Evolutionary conservation across 345 rosid genomes (phyloP).

Genomic region (Cochlearia excelsa): DNA sequence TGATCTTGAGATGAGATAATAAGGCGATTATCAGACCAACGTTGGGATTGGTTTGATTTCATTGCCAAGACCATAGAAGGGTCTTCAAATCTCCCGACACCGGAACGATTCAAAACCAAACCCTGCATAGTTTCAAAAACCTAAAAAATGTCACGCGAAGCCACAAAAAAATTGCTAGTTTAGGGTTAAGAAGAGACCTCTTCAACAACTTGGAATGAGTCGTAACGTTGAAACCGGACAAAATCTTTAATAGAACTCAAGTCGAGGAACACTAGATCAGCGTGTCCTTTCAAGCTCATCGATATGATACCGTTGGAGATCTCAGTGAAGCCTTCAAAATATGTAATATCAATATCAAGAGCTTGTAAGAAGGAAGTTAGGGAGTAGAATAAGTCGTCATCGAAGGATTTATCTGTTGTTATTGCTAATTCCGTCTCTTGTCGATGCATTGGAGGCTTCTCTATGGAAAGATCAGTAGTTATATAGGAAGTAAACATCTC

Average conservation of each 20-base stretch:
- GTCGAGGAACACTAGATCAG: constrained; percentile 16
- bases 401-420: neutral
- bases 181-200: constrained; percentile 3
- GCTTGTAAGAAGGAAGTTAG: constrained; percentile 12
- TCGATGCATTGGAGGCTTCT: constrained; percentile 1
- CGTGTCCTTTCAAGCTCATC: constrained; percentile 3
- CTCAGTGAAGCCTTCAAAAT: constrained; percentile 5
- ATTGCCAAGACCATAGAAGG: neutral
- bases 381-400: constrained; percentile 13
- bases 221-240: neutral
- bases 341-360: neutral
- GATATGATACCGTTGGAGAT: constrained; percentile 6
- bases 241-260: neutral
- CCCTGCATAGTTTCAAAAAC: neutral
- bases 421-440: neutral
- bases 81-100: neutral
- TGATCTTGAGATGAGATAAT: constrained; percentile 1
- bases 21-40: neutral
- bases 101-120: neutral
- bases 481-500: neutral
- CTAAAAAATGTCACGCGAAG: neutral
- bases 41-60: neutral
- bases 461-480: neutral
- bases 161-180: neutral
- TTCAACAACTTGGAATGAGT: neutral